phyloP scores from a whole-genome alignment of 441 rosid species.

The Adansonia madagascariensis region DNA sequence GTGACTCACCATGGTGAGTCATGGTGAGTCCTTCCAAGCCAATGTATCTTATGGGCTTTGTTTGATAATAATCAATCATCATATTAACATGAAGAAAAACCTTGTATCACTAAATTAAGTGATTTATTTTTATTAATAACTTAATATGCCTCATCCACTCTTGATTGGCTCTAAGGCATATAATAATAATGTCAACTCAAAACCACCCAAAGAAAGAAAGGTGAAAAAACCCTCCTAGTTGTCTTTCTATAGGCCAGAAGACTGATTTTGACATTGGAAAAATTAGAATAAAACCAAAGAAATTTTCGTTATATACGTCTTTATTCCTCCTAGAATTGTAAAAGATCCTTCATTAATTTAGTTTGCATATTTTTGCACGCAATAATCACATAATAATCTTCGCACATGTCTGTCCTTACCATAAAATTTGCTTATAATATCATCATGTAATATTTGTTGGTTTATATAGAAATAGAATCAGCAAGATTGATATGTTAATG shows the following conservation, averaged over 20 bases:
- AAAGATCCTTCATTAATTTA: neutral
- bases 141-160: no score
- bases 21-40: no score
- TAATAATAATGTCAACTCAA: slow-evolving; percentile 5
- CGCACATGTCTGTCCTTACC: slow-evolving; percentile 16
- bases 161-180: no score
- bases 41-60: no score
- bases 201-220: slow-evolving; percentile 16
- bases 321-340: neutral
- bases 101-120: no score
- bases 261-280: slow-evolving; percentile 31
- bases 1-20: no score
- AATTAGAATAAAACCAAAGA: slow-evolving; percentile 9
- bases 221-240: slow-evolving; percentile 23
- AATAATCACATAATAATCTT: slow-evolving; percentile 17
- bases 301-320: neutral
- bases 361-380: slow-evolving; percentile 29
- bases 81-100: no score
- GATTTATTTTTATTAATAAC: no score
- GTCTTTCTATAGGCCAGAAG: slow-evolving; percentile 16
- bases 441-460: slow-evolving; percentile 13
- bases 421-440: neutral
- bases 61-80: no score
- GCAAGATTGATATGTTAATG: neutral
- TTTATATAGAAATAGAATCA: neutral